These are phyloP conservation scores for Neohortaea acidophila DNA, from an alignment of 495 filamentous ascomycete species.

Conservation along the genomic window DNA sequence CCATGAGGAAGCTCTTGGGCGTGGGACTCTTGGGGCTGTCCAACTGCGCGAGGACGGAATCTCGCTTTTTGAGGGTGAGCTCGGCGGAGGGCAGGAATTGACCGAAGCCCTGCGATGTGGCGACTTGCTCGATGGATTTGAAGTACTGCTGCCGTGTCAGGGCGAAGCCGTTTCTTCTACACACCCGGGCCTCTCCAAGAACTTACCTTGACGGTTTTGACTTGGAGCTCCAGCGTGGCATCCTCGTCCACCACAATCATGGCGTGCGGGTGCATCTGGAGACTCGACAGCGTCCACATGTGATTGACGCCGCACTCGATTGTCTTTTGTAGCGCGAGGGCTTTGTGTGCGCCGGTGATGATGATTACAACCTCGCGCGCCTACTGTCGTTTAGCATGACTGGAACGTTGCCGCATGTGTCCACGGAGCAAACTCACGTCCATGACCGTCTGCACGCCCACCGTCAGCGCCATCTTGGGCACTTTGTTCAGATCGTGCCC, in stretches of 20 bases:
- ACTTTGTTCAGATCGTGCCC: conserved; percentile 54
- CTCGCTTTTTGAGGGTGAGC: conserved; percentile 16
- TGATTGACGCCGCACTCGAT: conserved; percentile 73
- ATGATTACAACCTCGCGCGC: conserved; percentile 62
- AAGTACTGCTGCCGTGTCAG: conserved; percentile 40
- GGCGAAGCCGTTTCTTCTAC: too few relatives aligned
- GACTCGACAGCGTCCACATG: conserved; percentile 73
- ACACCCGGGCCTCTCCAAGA: too few relatives aligned
- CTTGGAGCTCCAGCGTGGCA: conserved; percentile 65
- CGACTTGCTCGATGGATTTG: conserved; percentile 50
- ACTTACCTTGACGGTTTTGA: conserved; percentile 67
- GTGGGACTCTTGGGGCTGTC: conserved; percentile 17
- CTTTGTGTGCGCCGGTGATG: conserved; percentile 65
- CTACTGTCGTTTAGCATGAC: conserved; percentile 2
- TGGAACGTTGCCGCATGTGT: background rate
- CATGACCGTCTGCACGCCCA: conserved; percentile 75
- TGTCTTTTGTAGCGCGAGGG: conserved; percentile 63
- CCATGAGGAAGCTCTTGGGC: conserved; percentile 8
- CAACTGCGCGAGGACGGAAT: conserved; percentile 24
- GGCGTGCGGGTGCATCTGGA: conserved; percentile 66
- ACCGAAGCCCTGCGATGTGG: conserved; percentile 39
- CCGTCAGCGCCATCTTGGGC: conserved; percentile 69
- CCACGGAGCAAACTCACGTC: conserved; percentile 32
- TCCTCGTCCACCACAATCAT: conserved; percentile 77
- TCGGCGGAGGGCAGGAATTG: conserved; percentile 39